A percentile compares a stretch with the other conserved stretches of the same genome.
Evolutionary conservation across 2,329 filamentous ascomycete genomes (phyloP).

Genomic region (Sarocladium brachiariae): DNA sequence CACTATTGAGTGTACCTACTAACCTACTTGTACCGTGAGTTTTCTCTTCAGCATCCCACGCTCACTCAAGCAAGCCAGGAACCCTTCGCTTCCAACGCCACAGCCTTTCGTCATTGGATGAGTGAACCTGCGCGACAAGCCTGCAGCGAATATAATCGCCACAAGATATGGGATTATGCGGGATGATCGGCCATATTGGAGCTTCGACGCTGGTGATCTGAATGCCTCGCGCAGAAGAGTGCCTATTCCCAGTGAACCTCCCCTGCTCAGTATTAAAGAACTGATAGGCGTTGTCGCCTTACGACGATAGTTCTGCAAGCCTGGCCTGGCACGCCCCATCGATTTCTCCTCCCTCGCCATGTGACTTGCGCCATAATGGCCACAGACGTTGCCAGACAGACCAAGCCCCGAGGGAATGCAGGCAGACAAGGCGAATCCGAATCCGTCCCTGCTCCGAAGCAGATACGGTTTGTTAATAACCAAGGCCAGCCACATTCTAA

Average conservation of each 20-base stretch:
- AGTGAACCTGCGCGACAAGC: background rate
- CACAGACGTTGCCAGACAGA: slow-evolving; percentile 14
- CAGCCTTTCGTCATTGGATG: background rate
- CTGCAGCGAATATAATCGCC: background rate
- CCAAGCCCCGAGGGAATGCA: background rate
- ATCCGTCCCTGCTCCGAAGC: slow-evolving; percentile 39
- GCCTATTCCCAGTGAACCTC: too few species aligned
- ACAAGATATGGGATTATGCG: background rate
- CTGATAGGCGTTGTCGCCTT: too few species aligned
- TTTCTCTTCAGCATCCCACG: background rate
- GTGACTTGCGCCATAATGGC: slow-evolving; percentile 14
- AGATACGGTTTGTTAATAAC: slow-evolving; percentile 75
- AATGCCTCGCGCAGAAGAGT: too few species aligned
- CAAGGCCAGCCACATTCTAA: slow-evolving; percentile 77
- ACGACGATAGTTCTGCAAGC: too few species aligned
- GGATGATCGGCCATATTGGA: background rate
- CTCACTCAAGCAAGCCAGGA: background rate
- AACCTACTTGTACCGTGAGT: too few species aligned
- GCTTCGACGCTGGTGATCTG: background rate
- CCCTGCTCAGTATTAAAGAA: too few species aligned
- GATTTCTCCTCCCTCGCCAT: background rate
- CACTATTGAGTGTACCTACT: too few species aligned
- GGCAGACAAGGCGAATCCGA: slow-evolving; percentile 22
- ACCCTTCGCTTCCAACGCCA: background rate
- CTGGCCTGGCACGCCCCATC: too few species aligned